Evolutionary conservation across 768 basidiomycete species (phyloP).

Genomic region (Pleurotus pulmonarius): DNA sequence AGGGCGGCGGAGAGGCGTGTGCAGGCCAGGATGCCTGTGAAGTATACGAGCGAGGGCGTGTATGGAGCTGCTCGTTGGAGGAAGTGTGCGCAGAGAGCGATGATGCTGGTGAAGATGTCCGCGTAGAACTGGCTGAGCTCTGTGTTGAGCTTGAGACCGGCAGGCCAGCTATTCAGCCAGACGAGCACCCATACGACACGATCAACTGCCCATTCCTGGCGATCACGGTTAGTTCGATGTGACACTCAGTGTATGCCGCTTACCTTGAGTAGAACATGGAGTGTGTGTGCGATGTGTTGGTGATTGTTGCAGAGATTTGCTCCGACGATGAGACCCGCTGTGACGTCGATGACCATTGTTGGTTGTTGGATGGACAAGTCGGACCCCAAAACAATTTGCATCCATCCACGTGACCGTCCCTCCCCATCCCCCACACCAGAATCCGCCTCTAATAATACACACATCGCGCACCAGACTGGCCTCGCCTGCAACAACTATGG

Average conservation of each 20-base stretch:
- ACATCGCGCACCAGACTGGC: too few relatives aligned
- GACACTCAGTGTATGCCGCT: too few relatives aligned
- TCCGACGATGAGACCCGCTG: constrained; percentile 73
- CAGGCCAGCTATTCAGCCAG: constrained; percentile 96
- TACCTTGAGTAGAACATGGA: constrained; percentile 35
- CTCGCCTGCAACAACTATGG: too few relatives aligned
- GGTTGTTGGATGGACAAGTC: too few relatives aligned
- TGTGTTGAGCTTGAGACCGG: constrained; percentile 92
- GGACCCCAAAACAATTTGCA: too few relatives aligned
- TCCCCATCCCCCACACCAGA: too few relatives aligned
- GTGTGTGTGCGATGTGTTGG: constrained; percentile 36
- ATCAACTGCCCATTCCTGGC: constrained; percentile 39
- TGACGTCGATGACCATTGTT: constrained; percentile 74
- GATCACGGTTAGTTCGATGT: not conserved
- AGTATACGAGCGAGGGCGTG: constrained; percentile 24
- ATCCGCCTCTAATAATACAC: too few relatives aligned
- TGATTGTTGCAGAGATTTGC: constrained; percentile 68
- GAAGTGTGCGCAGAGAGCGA: constrained; percentile 48
- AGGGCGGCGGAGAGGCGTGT: constrained; percentile 64
- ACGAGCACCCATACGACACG: constrained; percentile 49
- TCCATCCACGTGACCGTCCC: too few relatives aligned
- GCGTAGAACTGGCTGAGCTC: constrained; percentile 87
- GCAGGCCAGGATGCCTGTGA: constrained; percentile 32
- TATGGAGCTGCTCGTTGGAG: constrained; percentile 23
- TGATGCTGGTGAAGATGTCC: constrained; percentile 61